Evolutionary conservation across 208 protist genomes (phyloP).

Genomic region (Herpetomonas samuelpessoai): DNA sequence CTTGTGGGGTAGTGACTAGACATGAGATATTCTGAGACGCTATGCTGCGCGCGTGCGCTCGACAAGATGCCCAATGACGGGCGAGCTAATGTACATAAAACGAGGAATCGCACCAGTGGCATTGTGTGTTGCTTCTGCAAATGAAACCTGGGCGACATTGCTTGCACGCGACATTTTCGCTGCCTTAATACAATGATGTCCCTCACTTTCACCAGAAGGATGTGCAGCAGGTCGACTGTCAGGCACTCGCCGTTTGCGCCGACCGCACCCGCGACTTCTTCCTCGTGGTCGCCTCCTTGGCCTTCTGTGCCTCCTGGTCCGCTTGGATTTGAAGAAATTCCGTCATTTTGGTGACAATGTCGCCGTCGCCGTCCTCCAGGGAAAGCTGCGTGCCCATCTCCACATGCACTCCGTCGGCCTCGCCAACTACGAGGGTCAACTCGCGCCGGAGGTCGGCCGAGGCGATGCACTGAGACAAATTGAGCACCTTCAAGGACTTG

Average conservation of each 20-base stretch:
- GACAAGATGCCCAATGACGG: no score
- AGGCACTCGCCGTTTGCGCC: neutral
- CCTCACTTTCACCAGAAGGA: no score
- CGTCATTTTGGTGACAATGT: conserved; percentile 40
- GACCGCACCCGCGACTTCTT: conserved; percentile 20
- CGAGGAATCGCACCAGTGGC: no score
- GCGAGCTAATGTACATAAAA: no score
- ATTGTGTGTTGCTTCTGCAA: no score
- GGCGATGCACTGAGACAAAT: conserved; percentile 55
- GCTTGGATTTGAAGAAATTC: conserved; percentile 74
- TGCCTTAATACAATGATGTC: no score
- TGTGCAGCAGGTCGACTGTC: no score
- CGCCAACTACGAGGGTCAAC: conserved; percentile 53
- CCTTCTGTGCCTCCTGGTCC: conserved; percentile 55
- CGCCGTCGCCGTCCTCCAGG: conserved; percentile 18
- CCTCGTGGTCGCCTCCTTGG: conserved; percentile 39
- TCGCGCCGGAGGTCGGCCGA: conserved; percentile 49
- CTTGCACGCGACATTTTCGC: no score
- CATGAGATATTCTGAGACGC: no score
- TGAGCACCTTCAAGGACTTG: conserved; percentile 70
- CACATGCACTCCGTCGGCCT: conserved; percentile 69
- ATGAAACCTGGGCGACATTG: no score
- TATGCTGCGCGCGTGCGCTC: no score
- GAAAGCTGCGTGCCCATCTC: conserved; percentile 59
- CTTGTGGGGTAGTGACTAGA: no score